phyloP scores from a whole-genome alignment of 1,139 yeast genomes.

The Debaryomyces sp. region DNA sequence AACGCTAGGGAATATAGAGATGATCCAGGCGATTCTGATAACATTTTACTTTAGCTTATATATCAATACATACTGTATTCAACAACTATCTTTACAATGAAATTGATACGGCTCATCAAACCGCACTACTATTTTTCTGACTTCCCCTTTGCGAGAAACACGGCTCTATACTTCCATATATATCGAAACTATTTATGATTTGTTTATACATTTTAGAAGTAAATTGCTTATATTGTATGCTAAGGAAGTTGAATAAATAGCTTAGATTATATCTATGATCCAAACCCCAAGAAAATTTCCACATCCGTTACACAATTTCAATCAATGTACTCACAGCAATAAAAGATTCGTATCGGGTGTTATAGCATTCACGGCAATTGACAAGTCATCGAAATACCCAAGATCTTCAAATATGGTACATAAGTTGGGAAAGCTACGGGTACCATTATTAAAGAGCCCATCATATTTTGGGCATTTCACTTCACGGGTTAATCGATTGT shows the following conservation, averaged over 20 bases:
- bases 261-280: conserved; percentile 1
- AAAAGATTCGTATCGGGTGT: conserved; percentile 20
- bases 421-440: conserved; percentile 34
- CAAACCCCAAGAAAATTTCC: not conserved
- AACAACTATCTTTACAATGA: not conserved
- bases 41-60: conserved; percentile 3
- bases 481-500: conserved; percentile 72
- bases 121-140: not conserved
- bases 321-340: not conserved
- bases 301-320: not conserved
- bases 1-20: conserved; percentile 19
- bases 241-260: not conserved
- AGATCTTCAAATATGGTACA: conserved; percentile 3
- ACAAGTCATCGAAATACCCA: conserved; percentile 15
- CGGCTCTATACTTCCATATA: not conserved
- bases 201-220: not conserved
- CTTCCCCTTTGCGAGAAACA: not conserved
- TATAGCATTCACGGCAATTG: conserved; percentile 32
- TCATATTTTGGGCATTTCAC: conserved; percentile 79
- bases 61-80: not conserved
- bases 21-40: conserved; percentile 18
- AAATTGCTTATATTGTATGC: not conserved
- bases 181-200: not conserved
- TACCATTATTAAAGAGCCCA: conserved; percentile 69
- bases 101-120: not conserved